phyloP scores from a whole-genome alignment of 148 eudicot species.

The Chenopodium berlandieri region DNA sequence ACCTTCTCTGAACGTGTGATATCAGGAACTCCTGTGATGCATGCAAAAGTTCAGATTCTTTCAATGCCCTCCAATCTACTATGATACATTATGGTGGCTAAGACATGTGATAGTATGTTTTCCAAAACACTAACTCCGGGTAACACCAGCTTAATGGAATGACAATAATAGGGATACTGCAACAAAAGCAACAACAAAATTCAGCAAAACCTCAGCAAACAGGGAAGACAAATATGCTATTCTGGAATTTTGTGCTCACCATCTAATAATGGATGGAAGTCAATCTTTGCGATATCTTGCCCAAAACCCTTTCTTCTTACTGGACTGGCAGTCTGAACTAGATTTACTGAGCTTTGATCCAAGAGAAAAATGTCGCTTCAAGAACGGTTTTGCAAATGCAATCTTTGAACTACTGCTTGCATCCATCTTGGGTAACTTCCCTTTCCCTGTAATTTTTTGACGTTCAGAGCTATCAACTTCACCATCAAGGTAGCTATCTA shows the following conservation, averaged over 20 bases:
- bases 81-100: slow-evolving; percentile 14
- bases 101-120: neutral
- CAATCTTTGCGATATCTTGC: slow-evolving; percentile 37
- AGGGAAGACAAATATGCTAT: slow-evolving; percentile 1
- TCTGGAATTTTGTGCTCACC: slow-evolving; percentile 10
- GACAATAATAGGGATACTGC: slow-evolving; percentile 5
- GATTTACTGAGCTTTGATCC: slow-evolving; percentile 36
- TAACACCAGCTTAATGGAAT: neutral
- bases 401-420: slow-evolving; percentile 37
- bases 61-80: slow-evolving; percentile 16
- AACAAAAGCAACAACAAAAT: neutral
- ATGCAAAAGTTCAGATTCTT: neutral
- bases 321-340: slow-evolving; percentile 31
- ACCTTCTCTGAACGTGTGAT: neutral
- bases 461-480: slow-evolving; percentile 23
- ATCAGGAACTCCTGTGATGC: neutral
- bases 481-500: slow-evolving; percentile 43
- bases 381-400: slow-evolving; percentile 40
- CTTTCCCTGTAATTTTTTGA: slow-evolving; percentile 30
- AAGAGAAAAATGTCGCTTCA: slow-evolving; percentile 39
- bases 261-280: slow-evolving; percentile 4
- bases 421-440: slow-evolving; percentile 33
- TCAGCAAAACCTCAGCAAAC: neutral
- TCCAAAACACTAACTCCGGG: neutral
- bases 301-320: slow-evolving; percentile 48